These are phyloP conservation scores for Dalbergia cultrata DNA, from an alignment of 306 rosid species.

Conservation along the genomic window DNA sequence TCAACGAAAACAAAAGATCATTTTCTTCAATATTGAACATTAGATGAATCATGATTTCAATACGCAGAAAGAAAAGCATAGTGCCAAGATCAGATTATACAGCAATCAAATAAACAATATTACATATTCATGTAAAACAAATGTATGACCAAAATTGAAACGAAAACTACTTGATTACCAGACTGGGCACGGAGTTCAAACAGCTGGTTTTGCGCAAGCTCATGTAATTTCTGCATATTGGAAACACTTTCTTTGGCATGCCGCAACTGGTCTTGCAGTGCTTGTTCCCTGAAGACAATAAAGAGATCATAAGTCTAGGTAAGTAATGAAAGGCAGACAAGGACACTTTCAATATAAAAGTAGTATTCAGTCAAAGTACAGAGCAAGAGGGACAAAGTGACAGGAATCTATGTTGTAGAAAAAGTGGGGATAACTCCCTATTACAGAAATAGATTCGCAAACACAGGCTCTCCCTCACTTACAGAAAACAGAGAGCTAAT, in stretches of 20 bases:
- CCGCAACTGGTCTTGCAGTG: slow-evolving; percentile 89
- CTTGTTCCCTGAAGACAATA: slow-evolving; percentile 75
- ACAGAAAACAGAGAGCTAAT: slow-evolving; percentile 28
- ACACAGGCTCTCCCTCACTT: slow-evolving; percentile 14
- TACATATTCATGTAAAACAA: slow-evolving; percentile 14
- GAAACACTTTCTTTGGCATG: slow-evolving; percentile 96
- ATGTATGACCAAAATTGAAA: slow-evolving; percentile 35
- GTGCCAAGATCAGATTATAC: slow-evolving; percentile 20
- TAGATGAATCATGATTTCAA: slow-evolving; percentile 27
- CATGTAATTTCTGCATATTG: slow-evolving; percentile 94
- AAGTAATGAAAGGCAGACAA: slow-evolving; percentile 36
- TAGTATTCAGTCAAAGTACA: slow-evolving; percentile 7
- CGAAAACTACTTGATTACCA: slow-evolving; percentile 59
- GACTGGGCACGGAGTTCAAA: slow-evolving; percentile 97
- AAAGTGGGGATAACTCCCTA: slow-evolving; percentile 16
- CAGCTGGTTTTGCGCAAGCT: slow-evolving; percentile 94
- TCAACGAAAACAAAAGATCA: slow-evolving; percentile 30
- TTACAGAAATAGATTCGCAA: slow-evolving; percentile 11
- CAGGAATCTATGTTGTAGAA: slow-evolving; percentile 23
- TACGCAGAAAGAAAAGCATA: slow-evolving; percentile 32
- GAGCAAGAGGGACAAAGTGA: slow-evolving; percentile 33
- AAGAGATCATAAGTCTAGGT: slow-evolving; percentile 32
- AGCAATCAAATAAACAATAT: slow-evolving; percentile 32
- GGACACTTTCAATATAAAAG: slow-evolving; percentile 31
- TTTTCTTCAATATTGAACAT: slow-evolving; percentile 16